Conservation (phyloP, 2,329 filamentous ascomycete species). For the Fusarium falciforme region DNA sequence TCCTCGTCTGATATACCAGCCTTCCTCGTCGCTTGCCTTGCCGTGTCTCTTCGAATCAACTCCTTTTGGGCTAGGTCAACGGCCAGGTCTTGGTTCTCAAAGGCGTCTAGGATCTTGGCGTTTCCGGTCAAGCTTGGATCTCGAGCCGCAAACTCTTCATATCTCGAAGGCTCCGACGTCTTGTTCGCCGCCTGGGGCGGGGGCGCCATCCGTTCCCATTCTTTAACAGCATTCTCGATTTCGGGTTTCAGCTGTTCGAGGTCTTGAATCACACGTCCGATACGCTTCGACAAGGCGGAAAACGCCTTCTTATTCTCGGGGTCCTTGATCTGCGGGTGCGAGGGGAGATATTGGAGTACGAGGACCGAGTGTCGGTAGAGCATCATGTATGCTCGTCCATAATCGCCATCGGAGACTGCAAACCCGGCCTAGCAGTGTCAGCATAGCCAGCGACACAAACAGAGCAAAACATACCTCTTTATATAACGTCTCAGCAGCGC, state of each 20-base stretch:
- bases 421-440: conserved; percentile 74
- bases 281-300: conserved; percentile 59
- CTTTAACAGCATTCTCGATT: conserved; percentile 77
- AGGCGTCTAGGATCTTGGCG: conserved; percentile 73
- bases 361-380: conserved; percentile 90
- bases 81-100: conserved; percentile 79
- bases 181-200: conserved; percentile 45
- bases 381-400: conserved; percentile 88
- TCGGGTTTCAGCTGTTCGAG: conserved; percentile 84
- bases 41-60: conserved; percentile 73
- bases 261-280: conserved; percentile 71
- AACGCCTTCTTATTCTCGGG: conserved; percentile 74
- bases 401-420: conserved; percentile 87
- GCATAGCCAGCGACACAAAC: neutral
- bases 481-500: conserved; percentile 81
- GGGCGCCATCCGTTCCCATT: conserved; percentile 69
- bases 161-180: conserved; percentile 42
- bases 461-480: conserved; percentile 74
- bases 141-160: conserved; percentile 61
- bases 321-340: conserved; percentile 80
- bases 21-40: conserved; percentile 66
- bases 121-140: conserved; percentile 72
- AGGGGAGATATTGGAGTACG: conserved; percentile 79
- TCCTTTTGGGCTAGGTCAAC: conserved; percentile 81
- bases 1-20: conserved; percentile 68